Percentiles rank a stretch among this genome's conserved stretches.
Conservation (phyloP, 2,329 filamentous ascomycete genomes). For the Magnaporthiopsis rhizophila region DNA sequence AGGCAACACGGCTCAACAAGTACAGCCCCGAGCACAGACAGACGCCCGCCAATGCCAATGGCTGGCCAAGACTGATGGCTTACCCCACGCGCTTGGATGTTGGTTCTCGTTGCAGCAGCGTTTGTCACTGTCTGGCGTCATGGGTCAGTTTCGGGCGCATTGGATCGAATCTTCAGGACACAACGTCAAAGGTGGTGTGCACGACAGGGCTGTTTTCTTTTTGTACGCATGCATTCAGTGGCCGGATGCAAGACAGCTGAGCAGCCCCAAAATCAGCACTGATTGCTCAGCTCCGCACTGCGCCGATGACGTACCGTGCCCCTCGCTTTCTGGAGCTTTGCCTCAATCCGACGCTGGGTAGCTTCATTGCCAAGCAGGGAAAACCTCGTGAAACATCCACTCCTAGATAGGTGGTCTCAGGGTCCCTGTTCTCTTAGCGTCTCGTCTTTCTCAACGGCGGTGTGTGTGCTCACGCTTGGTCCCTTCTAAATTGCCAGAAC, state of each 20-base stretch:
- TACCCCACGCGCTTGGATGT: background rate
- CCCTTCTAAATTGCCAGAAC: background rate
- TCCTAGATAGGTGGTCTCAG: background rate
- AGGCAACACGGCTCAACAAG: background rate
- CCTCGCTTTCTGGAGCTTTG: background rate
- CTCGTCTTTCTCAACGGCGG: background rate
- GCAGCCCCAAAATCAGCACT: background rate
- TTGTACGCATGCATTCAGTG: background rate
- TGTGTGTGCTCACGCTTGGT: too few relatives aligned
- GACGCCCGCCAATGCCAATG: background rate
- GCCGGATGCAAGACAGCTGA: background rate
- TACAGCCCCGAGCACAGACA: background rate
- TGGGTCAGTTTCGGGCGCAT: too few relatives aligned
- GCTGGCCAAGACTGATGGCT: background rate
- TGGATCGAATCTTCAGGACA: background rate
- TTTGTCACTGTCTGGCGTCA: too few relatives aligned
- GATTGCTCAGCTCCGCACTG: background rate
- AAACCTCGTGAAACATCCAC: background rate
- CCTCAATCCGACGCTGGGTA: background rate
- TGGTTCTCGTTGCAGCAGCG: background rate
- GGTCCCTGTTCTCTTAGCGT: background rate
- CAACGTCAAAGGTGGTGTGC: background rate
- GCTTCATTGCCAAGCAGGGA: background rate
- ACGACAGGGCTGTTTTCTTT: background rate
- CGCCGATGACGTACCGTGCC: background rate